These are phyloP conservation scores for Kwoniella botswanensis DNA, from an alignment of 768 basidiomycete species.

Conservation along the genomic window DNA sequence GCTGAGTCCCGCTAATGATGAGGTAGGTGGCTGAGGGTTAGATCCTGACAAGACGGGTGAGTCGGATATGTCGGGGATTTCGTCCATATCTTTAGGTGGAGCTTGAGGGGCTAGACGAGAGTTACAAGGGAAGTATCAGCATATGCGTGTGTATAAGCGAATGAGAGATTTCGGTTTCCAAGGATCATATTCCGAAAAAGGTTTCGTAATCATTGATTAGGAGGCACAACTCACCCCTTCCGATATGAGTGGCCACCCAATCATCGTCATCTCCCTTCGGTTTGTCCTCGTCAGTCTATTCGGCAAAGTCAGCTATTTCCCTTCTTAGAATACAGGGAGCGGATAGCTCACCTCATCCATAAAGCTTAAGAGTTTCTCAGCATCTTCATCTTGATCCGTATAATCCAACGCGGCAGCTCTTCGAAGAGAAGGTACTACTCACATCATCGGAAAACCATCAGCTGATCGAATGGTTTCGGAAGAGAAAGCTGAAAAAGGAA, in stretches of 20 bases:
- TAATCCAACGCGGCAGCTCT: constrained; percentile 90
- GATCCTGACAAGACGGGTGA: constrained; percentile 29
- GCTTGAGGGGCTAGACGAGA: constrained; percentile 25
- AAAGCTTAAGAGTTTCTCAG: constrained; percentile 86
- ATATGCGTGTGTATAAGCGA: constrained; percentile 24
- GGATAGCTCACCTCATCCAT: constrained; percentile 59
- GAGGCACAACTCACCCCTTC: constrained; percentile 61
- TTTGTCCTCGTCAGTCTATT: constrained; percentile 56
- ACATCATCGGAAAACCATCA: not conserved
- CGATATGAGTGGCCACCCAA: constrained; percentile 98
- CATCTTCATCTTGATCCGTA: constrained; percentile 95
- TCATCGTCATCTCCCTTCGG: constrained; percentile 68
- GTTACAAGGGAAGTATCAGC: constrained; percentile 5
- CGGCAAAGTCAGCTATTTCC: not conserved
- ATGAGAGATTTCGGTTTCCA: not conserved
- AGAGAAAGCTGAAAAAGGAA: no score
- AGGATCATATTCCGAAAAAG: no score
- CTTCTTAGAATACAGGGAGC: not conserved
- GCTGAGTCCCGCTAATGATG: constrained; percentile 30
- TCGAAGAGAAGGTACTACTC: constrained; percentile 87
- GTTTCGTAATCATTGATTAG: no score
- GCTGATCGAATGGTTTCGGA: not conserved
- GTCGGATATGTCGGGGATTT: constrained; percentile 55
- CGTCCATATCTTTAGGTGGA: constrained; percentile 38
- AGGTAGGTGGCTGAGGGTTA: constrained; percentile 13